A percentile compares a stretch with the other conserved stretches of the same genome.
Evolutionary conservation across 129 eudicot species (phyloP).

Genomic region (Smallanthus sonchifolius): DNA sequence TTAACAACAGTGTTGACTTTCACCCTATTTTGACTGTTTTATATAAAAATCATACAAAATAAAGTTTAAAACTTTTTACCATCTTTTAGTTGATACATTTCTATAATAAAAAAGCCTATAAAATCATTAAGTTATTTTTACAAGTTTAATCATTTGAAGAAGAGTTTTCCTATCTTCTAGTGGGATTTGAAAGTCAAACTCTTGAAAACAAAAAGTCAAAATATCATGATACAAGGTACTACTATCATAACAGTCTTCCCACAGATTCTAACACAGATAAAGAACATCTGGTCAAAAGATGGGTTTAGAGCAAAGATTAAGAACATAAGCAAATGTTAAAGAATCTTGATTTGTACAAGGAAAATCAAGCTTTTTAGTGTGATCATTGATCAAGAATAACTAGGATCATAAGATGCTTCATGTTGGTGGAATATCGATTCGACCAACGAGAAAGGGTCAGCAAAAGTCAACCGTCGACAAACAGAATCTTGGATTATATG

Average conservation of each 20-base stretch:
- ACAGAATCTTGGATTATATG: constrained; percentile 24
- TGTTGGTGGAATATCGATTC: constrained; percentile 21
- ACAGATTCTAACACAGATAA: constrained; percentile 9
- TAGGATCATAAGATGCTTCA: constrained; percentile 23
- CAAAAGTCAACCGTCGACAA: constrained; percentile 7
- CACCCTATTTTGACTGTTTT: constrained; percentile 5
- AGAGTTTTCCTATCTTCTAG: not conserved
- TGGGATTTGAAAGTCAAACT: constrained; percentile 18
- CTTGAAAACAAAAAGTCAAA: constrained; percentile 6
- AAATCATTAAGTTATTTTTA: not conserved
- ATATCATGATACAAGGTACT: constrained; percentile 24
- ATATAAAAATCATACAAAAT: not conserved
- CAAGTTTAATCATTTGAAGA: not conserved
- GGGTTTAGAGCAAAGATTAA: constrained; percentile 10
- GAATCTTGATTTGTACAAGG: constrained; percentile 30
- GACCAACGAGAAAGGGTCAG: constrained; percentile 2
- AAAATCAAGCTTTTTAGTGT: constrained; percentile 21
- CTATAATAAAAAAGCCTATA: not conserved
- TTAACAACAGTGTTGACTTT: constrained; percentile 20
- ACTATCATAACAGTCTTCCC: constrained; percentile 16
- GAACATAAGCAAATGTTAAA: constrained; percentile 2
- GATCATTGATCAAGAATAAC: constrained; percentile 22
- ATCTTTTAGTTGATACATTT: not conserved
- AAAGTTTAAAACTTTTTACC: not conserved
- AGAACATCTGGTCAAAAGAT: constrained; percentile 12